Conservation (phyloP, 768 basidiomycete species). For the Mycena pura region DNA sequence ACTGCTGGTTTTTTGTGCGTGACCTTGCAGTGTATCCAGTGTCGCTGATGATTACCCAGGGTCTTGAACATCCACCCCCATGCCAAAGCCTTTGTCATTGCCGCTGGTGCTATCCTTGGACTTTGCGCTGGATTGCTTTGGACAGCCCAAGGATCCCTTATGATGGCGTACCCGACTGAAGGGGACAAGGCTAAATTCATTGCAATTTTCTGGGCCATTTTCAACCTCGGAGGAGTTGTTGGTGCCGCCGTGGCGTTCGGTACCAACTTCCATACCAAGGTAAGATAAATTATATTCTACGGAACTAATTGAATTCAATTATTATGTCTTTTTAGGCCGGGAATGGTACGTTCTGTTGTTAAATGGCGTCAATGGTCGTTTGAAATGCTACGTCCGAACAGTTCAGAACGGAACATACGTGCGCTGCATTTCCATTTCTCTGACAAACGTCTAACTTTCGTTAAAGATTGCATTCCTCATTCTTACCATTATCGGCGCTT, state of each 20-base stretch:
- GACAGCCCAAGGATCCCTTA: constrained; percentile 86
- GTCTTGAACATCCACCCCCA: constrained; percentile 72
- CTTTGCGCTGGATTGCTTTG: constrained; percentile 75
- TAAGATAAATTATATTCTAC: constrained; percentile 39
- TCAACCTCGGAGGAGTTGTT: constrained; percentile 83
- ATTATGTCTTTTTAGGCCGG: constrained; percentile 44
- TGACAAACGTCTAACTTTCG: constrained; percentile 1
- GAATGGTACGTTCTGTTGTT: constrained; percentile 40
- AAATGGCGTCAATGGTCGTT: not conserved
- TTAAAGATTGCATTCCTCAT: constrained; percentile 77
- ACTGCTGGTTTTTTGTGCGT: constrained; percentile 76
- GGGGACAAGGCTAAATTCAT: constrained; percentile 79
- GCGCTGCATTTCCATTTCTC: constrained; percentile 31
- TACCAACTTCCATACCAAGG: constrained; percentile 68
- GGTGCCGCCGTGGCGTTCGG: constrained; percentile 79
- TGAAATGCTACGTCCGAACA: constrained; percentile 27
- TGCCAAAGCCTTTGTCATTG: constrained; percentile 70
- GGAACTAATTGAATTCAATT: not conserved
- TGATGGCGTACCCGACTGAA: constrained; percentile 86
- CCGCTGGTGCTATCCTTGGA: constrained; percentile 75
- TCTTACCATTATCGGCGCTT: constrained; percentile 72
- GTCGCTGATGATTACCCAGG: constrained; percentile 41
- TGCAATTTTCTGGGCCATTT: constrained; percentile 84
- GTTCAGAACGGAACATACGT: constrained; percentile 82
- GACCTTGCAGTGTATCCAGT: not conserved